A percentile compares a stretch with the other conserved stretches of the same genome.
These are phyloP conservation scores for Anaeromyces robustus DNA, from an alignment of 192 early-diverging fungal species.

Conservation along the genomic window DNA sequence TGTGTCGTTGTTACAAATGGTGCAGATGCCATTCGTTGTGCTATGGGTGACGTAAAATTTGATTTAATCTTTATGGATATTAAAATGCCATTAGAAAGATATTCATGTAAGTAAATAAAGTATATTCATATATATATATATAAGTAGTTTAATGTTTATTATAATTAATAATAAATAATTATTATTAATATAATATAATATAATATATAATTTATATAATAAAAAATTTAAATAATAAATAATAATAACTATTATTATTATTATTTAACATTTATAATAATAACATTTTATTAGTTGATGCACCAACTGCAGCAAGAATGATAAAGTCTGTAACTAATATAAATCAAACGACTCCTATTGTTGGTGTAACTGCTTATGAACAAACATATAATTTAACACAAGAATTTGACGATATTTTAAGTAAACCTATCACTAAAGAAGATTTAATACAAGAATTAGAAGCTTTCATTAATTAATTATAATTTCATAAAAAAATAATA, in stretches of 20 bases:
- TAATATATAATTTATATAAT: neutral
- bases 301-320: constrained; percentile 81
- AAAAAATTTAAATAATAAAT: too few relatives aligned
- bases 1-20: constrained; percentile 80
- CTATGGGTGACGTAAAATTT: constrained; percentile 76
- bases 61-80: constrained; percentile 91
- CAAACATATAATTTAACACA: constrained; percentile 14
- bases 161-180: too few relatives aligned
- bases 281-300: too few relatives aligned
- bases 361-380: constrained; percentile 69
- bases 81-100: constrained; percentile 64
- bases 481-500: too few relatives aligned
- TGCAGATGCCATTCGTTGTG: constrained; percentile 75
- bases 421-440: constrained; percentile 57
- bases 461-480: neutral
- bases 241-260: too few relatives aligned
- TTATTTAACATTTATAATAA: too few relatives aligned
- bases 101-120: constrained; percentile 28
- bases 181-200: too few relatives aligned
- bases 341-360: constrained; percentile 69
- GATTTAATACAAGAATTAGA: constrained; percentile 1
- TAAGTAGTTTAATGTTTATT: too few relatives aligned
- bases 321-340: constrained; percentile 82
- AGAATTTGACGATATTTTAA: constrained; percentile 54
- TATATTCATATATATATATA: too few relatives aligned